Evolutionary conservation across 208 protist genomes (phyloP).

Genomic region (Strigomonas culicis): DNA sequence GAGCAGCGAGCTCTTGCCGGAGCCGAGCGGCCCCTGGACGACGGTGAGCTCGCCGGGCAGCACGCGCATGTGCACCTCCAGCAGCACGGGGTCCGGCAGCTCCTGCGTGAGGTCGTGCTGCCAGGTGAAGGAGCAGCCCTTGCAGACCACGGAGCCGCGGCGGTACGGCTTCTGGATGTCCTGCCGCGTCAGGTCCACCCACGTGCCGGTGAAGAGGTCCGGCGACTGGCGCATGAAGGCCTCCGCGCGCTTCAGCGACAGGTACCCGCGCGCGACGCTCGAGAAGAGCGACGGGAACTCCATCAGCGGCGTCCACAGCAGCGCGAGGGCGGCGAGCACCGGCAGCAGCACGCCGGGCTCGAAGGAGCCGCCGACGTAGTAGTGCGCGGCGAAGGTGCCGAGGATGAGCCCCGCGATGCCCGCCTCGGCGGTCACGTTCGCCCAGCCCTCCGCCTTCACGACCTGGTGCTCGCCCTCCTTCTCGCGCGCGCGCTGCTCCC

Average conservation of each 20-base stretch:
- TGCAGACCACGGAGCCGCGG: constrained; percentile 56
- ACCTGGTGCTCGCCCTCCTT: constrained; percentile 22
- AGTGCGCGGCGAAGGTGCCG: constrained; percentile 21
- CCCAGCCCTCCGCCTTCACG: constrained; percentile 27
- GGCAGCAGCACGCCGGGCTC: constrained; percentile 27
- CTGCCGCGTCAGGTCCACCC: constrained; percentile 41
- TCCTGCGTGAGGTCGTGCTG: constrained; percentile 57
- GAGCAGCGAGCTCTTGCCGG: constrained; percentile 74
- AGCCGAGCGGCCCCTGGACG: constrained; percentile 77
- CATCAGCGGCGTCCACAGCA: constrained; percentile 41
- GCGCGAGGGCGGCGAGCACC: constrained; percentile 30
- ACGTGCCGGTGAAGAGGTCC: constrained; percentile 61
- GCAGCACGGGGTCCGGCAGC: constrained; percentile 31
- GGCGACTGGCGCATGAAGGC: constrained; percentile 55
- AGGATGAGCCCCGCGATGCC: constrained; percentile 26
- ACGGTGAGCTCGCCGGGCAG: constrained; percentile 63
- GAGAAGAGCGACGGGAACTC: constrained; percentile 47
- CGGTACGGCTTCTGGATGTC: constrained; percentile 38
- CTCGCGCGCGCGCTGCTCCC: constrained; percentile 24
- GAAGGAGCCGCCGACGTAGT: constrained; percentile 11
- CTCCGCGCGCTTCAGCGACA: constrained; percentile 57
- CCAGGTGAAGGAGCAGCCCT: constrained; percentile 67
- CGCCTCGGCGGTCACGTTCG: constrained; percentile 22
- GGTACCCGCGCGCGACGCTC: constrained; percentile 43
- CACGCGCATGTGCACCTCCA: constrained; percentile 50